phyloP scores from a whole-genome alignment of 2,329 filamentous ascomycete genomes.

The Chalaropsis ovoidea region DNA sequence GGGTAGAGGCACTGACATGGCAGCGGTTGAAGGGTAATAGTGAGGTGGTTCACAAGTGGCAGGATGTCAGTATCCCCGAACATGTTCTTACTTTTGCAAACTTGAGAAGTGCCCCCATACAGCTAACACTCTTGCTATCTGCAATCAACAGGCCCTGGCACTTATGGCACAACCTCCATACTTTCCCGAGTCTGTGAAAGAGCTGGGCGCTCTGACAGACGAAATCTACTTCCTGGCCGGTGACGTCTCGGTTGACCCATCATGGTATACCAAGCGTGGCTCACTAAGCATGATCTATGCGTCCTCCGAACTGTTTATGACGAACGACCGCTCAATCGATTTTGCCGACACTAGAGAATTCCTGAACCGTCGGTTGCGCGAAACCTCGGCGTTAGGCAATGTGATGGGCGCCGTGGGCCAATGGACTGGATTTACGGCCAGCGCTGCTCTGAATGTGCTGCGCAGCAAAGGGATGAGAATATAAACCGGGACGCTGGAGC shows the following conservation, averaged over 20 bases:
- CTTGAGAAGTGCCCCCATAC: constrained; percentile 6
- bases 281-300: constrained; percentile 52
- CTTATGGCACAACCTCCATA: constrained; percentile 80
- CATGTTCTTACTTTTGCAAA: background rate
- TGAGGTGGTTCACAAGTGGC: constrained; percentile 65
- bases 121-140: background rate
- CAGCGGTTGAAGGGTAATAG: constrained; percentile 66
- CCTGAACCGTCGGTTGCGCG: constrained; percentile 62
- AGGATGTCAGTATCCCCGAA: constrained; percentile 54
- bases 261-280: constrained; percentile 68
- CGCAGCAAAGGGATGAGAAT: constrained; percentile 81
- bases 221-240: constrained; percentile 86
- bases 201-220: constrained; percentile 74
- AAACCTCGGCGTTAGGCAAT: constrained; percentile 53
- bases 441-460: constrained; percentile 67
- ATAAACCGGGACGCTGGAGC: constrained; percentile 34
- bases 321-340: constrained; percentile 64
- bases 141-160: constrained; percentile 57
- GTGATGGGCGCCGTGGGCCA: constrained; percentile 55
- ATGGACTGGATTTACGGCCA: constrained; percentile 74
- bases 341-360: constrained; percentile 72
- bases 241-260: constrained; percentile 68
- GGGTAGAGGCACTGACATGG: constrained; percentile 63
- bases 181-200: constrained; percentile 62
- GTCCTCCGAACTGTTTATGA: constrained; percentile 85